Base-by-base conservation (phyloP, 2,329 filamentous ascomycete genomes). In the Stagonosporopsis cucurbitacearum region DNA sequence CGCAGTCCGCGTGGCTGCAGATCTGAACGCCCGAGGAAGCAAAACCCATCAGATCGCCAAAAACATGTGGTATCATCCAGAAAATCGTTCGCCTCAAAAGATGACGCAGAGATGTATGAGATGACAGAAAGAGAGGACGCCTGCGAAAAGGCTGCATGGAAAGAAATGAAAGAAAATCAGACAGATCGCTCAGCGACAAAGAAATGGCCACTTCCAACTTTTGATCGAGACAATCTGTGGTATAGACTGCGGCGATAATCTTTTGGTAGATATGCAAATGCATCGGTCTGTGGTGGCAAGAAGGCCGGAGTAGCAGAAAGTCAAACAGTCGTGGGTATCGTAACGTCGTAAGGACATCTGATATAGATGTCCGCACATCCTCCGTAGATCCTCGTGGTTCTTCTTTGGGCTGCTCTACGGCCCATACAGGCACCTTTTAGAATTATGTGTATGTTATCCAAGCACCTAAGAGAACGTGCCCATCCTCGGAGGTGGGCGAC, bases 11-110 rank as follows among this genome's bases (percentile, higher is more conserved):
- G 43, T 44, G 57, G 52, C 60, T 17, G 53, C 51, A 59, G 55
- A 58, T 58, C 57, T 47, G 61, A 68, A 69, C 65, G 65, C 69
- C 65, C 49, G 52, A 62, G 58, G 59, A 66, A 62, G 54, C 54
- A 58, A 45, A 64, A 59, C 53, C 54, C 45, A 41, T 57, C 59
- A 64, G 57, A 63, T 63, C 54, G 58, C 57, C 57, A 41, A 48
- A 60, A 65, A 64, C 54, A 66, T 56, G 43, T 73, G 69, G 69
- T 70, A 73, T 72, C 68, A 69, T 73, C 64, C 69, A 65, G 59
- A 61, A 54, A 49, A 46, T 25, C 41, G 30, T 51, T 32, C 6
- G 25, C 35, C 49, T 53, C 47, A 36, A 41, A 35, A 64, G 53
- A 62, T 50, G 43, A 44, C 53, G 32, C 36, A 55, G 45, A 52